These are phyloP conservation scores for Penicillium malachiteum DNA, from an alignment of 495 filamentous ascomycete species.

Conservation along the genomic window DNA sequence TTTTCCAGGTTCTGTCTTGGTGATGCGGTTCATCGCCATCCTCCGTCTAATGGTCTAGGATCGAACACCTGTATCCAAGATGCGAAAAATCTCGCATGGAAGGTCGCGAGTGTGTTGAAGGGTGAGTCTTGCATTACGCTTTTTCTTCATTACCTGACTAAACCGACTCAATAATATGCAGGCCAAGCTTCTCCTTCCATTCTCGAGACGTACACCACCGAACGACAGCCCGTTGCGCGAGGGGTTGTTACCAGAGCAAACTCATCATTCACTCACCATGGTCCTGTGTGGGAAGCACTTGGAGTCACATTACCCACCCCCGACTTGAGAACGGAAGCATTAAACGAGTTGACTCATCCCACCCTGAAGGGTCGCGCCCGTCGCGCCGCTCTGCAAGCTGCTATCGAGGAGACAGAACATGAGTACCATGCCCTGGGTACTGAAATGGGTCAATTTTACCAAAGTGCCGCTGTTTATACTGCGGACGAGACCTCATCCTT, in stretches of 20 bases:
- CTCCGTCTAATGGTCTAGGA: slow-evolving; percentile 51
- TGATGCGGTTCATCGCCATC: slow-evolving; percentile 54
- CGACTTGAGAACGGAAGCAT: slow-evolving; percentile 28
- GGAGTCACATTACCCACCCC: slow-evolving; percentile 34
- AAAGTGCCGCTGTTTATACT: slow-evolving; percentile 32
- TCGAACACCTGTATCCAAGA: slow-evolving; percentile 57
- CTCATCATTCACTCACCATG: slow-evolving; percentile 46
- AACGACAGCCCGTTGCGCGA: slow-evolving; percentile 52
- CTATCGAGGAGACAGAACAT: slow-evolving; percentile 38
- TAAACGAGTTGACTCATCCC: slow-evolving; percentile 32
- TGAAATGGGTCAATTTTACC: slow-evolving; percentile 52
- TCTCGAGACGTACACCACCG: slow-evolving; percentile 43
- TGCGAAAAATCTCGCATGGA: slow-evolving; percentile 57
- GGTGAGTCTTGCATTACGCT: slow-evolving; percentile 15
- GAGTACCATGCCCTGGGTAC: slow-evolving; percentile 51
- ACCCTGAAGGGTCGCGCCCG: slow-evolving; percentile 33
- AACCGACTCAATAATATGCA: slow-evolving; percentile 4
- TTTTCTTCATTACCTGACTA: slow-evolving; percentile 21
- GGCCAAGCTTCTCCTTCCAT: slow-evolving; percentile 39
- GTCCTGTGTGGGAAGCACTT: slow-evolving; percentile 43
- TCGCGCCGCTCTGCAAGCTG: slow-evolving; percentile 28
- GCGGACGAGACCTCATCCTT: slow-evolving; percentile 31
- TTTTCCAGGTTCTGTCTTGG: slow-evolving; percentile 49
- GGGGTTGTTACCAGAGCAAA: slow-evolving; percentile 50
- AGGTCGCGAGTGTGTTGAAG: slow-evolving; percentile 48